Evolutionary conservation across 129 eudicot species (phyloP), one percentile per base, ranked within the genome.

Genomic region (Sambucus nigra): DNA sequence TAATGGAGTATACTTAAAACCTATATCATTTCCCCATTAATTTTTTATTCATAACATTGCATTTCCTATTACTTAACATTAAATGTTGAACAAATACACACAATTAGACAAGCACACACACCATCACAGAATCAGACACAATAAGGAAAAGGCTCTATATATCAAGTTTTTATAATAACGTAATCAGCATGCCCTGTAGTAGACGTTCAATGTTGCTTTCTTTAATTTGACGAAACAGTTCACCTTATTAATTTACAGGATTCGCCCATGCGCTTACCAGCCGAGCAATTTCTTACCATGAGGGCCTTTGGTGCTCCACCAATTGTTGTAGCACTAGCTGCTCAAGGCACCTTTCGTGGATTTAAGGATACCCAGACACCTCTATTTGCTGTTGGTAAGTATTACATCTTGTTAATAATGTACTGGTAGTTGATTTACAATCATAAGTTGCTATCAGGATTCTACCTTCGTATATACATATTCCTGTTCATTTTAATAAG

Each of bases 251-350:
- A 17, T 45, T 52, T 51, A 41, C 86, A 91, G 95, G 94, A 77
- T 73, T 91, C 99, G 48, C 95, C 95, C 5, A 82, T 91, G 80
- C 86, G 87, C 47, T 10, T 57, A 59, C 95, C 99, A 33, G 95
- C 95, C 12, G 94, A 86, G 64, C 73, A 86, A 64, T 91, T 81
- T 70, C 82, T 86, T 65, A 57, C 82, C 0, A 22, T 86, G 51
- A 82, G 95, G 71, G 94, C 99, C n/a, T 79, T 91, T 33, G 99
- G 99, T 74, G 95, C 99, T 77, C 94, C 89, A 23, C 82, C 95
- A 51, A 75, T 86, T 42, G 95, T 91, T 47, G 71, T 91, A 53
- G 95, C 99, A 19, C 87, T 91, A 60, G 95, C 99, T 55, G 95
- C 95, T 46, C 99, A 91, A 78, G 95, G 99, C 68, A 74, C 91